A percentile compares a stretch with the other conserved stretches of the same genome.
Conservation (phyloP, 2,329 filamentous ascomycete species). For the Phoma sp. region DNA sequence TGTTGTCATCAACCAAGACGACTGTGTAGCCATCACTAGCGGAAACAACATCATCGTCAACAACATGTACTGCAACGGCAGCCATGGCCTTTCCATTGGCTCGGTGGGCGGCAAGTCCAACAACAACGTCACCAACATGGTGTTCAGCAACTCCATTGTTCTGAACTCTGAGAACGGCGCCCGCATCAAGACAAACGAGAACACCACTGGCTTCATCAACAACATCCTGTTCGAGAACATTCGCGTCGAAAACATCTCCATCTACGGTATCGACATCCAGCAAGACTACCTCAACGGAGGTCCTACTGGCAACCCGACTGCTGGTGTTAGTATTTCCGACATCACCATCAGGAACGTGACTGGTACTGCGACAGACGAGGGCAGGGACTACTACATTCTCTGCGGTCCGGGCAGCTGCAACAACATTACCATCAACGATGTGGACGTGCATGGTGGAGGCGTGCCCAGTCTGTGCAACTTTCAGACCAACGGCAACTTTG, state of each 20-base stretch:
- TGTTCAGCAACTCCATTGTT: slow-evolving; percentile 57
- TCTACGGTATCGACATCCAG: slow-evolving; percentile 60
- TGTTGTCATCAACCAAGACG: slow-evolving; percentile 64
- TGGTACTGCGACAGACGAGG: slow-evolving; percentile 46
- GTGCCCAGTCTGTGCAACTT: slow-evolving; percentile 39
- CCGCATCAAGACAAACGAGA: slow-evolving; percentile 64
- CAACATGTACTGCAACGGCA: slow-evolving; percentile 56
- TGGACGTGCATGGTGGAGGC: slow-evolving; percentile 49
- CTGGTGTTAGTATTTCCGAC: slow-evolving; percentile 54
- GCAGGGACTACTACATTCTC: slow-evolving; percentile 58
- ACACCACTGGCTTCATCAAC: slow-evolving; percentile 59
- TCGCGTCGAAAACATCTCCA: slow-evolving; percentile 51
- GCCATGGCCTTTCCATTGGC: slow-evolving; percentile 65
- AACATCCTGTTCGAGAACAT: slow-evolving; percentile 58
- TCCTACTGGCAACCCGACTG: slow-evolving; percentile 54
- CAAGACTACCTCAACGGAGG: slow-evolving; percentile 60
- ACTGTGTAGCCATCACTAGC: slow-evolving; percentile 65
- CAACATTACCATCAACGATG: slow-evolving; percentile 61
- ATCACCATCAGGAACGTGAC: slow-evolving; percentile 52
- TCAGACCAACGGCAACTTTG: slow-evolving; percentile 34
- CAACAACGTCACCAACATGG: slow-evolving; percentile 62
- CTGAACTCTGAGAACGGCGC: slow-evolving; percentile 62
- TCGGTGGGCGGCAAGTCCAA: slow-evolving; percentile 62
- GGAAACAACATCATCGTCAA: slow-evolving; percentile 49
- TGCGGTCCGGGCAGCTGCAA: slow-evolving; percentile 61